Conservation (phyloP, 495 filamentous ascomycete genomes). For the Penicillium roqueforti region DNA sequence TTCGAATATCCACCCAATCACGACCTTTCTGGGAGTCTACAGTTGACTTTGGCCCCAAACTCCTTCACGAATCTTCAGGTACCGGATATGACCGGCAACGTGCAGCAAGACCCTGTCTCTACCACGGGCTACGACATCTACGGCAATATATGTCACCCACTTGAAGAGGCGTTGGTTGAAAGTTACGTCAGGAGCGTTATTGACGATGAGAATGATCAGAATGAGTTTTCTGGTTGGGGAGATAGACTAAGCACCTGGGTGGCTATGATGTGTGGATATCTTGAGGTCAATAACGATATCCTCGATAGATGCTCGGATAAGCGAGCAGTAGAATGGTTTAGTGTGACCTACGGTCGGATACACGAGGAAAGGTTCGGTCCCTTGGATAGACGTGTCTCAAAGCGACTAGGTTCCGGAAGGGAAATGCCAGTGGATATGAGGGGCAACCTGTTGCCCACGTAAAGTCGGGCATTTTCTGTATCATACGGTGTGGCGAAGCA, state of each 20-base stretch:
- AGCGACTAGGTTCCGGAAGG: conserved; percentile 14
- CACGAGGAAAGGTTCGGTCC: conserved; percentile 11
- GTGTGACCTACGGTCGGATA: conserved; percentile 14
- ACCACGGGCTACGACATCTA: conserved; percentile 6
- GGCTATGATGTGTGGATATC: conserved; percentile 8
- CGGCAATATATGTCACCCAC: no score
- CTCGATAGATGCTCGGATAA: conserved; percentile 15
- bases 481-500: no score
- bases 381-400: conserved; percentile 9
- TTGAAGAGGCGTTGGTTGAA: no score
- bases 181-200: no score
- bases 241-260: no score
- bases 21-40: no score
- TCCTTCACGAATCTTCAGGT: neutral
- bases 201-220: no score
- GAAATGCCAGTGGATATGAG: conserved; percentile 16
- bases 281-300: conserved; percentile 23
- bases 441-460: conserved; percentile 5
- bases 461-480: no score
- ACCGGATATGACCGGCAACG: neutral
- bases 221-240: no score
- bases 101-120: neutral
- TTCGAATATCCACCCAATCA: neutral
- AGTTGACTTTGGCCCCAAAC: neutral
- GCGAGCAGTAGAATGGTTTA: conserved; percentile 13